Conservation (phyloP, 306 rosid species). For the Abrus pulchellus region DNA sequence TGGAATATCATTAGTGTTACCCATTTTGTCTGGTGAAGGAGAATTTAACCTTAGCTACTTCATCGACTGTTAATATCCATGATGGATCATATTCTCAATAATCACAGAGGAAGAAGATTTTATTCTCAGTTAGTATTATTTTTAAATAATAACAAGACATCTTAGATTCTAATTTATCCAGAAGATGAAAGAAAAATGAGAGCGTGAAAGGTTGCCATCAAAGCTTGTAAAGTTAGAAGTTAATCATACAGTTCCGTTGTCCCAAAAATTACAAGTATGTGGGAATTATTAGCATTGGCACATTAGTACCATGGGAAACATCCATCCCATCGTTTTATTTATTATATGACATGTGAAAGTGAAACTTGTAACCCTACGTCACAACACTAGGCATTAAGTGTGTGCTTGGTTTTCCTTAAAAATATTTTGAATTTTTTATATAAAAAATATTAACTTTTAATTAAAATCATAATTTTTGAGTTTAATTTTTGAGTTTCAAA, state of each 20-base stretch:
- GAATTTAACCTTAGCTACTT: slow-evolving; percentile 5
- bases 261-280: background rate
- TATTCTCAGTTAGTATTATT: background rate
- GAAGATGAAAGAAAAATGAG: background rate
- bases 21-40: slow-evolving; percentile 50
- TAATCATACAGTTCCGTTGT: background rate
- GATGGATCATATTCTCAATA: slow-evolving; percentile 1
- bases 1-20: slow-evolving; percentile 33
- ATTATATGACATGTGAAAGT: slow-evolving; percentile 30
- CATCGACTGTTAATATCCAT: background rate
- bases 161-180: background rate
- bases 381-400: background rate
- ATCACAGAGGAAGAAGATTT: background rate
- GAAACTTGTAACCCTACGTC: slow-evolving; percentile 35
- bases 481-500: background rate
- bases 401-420: background rate
- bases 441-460: background rate
- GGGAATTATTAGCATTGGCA: background rate
- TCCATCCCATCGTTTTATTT: background rate
- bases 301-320: slow-evolving; percentile 3
- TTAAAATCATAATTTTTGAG: background rate
- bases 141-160: background rate
- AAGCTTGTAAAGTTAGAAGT: background rate
- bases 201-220: slow-evolving; percentile 10
- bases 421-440: no score